Conservation (phyloP, 139 green algal genomes). For the Volvox reticuliferus region DNA sequence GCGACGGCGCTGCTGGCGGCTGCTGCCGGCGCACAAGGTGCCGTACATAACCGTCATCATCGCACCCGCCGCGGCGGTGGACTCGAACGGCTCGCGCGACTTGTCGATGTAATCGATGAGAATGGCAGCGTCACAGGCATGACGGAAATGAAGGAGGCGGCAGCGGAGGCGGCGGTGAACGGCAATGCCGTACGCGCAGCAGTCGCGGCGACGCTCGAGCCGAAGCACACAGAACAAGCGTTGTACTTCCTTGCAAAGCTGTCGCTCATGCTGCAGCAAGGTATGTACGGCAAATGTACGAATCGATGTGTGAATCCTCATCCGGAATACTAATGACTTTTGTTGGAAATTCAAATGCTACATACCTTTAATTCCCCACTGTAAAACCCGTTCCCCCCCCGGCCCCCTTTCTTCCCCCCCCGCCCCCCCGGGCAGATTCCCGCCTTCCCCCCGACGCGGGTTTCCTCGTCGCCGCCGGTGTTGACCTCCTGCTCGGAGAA, state of each 20-base stretch:
- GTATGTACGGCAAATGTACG: not conserved
- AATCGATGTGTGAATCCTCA: too few relatives aligned
- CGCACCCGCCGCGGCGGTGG: not conserved
- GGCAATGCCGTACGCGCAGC: conserved; percentile 43
- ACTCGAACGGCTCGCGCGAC: not conserved
- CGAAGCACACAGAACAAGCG: conserved; percentile 43
- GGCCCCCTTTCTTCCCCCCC: too few relatives aligned
- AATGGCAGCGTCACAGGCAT: not conserved
- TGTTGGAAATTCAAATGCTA: too few relatives aligned
- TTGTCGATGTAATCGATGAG: not conserved
- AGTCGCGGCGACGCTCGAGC: conserved; percentile 9
- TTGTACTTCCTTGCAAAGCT: conserved; percentile 25
- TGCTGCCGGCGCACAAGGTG: not conserved
- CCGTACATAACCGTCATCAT: not conserved
- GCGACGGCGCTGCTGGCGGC: conserved; percentile 9
- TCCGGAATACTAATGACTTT: too few relatives aligned
- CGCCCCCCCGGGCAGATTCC: not conserved
- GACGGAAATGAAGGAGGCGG: not conserved
- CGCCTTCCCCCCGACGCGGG: conserved; percentile 39
- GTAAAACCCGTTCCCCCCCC: too few relatives aligned
- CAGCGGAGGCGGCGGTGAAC: conserved; percentile 2
- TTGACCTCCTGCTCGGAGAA: conserved; percentile 56
- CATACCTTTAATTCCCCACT: too few relatives aligned
- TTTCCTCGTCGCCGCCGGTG: conserved; percentile 45
- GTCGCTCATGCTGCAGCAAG: conserved; percentile 38